A percentile compares a stretch with the other conserved stretches of the same genome.
These are phyloP conservation scores for Atractiella rhizophila DNA, from an alignment of 768 basidiomycete species.

Conservation along the genomic window DNA sequence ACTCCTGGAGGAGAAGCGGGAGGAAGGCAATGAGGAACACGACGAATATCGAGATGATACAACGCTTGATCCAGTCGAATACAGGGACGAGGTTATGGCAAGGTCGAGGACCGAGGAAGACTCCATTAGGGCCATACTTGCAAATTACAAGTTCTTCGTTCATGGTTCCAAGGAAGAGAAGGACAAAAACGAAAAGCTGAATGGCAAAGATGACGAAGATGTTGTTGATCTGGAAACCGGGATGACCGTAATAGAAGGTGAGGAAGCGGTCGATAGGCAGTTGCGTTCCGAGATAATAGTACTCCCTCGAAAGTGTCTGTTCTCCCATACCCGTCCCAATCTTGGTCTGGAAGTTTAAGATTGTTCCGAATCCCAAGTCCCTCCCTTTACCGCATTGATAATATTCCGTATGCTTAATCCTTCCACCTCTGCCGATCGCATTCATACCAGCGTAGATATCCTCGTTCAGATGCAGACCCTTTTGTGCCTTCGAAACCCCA, in stretches of 20 bases:
- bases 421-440: conserved; percentile 80
- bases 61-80: conserved; percentile 81
- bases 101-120: conserved; percentile 45
- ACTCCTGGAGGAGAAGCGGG: conserved; percentile 32
- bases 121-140: conserved; percentile 43
- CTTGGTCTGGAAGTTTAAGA: conserved; percentile 98
- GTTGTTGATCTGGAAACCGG: conserved; percentile 99
- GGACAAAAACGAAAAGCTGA: conserved; percentile 75
- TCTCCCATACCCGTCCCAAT: conserved; percentile 99
- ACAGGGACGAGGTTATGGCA: conserved; percentile 89
- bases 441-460: conserved; percentile 99
- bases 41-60: conserved; percentile 92
- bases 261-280: conserved; percentile 93
- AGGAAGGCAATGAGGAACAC: conserved; percentile 42
- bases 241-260: conserved; percentile 98
- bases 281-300: conserved; percentile 95
- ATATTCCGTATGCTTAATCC: conserved; percentile 98
- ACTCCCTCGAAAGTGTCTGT: conserved; percentile 95
- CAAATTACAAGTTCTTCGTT: conserved; percentile 60
- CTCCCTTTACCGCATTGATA: conserved; percentile 47
- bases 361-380: conserved; percentile 95
- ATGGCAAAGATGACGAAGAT: conserved; percentile 94
- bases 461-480: conserved; percentile 95
- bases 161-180: conserved; percentile 83
- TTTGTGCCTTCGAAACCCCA: conserved; percentile 95